Evolutionary conservation across 1,139 yeast genomes (phyloP), one percentile per base, ranked within the genome.

Genomic region (Martiniozyma asiatica): DNA sequence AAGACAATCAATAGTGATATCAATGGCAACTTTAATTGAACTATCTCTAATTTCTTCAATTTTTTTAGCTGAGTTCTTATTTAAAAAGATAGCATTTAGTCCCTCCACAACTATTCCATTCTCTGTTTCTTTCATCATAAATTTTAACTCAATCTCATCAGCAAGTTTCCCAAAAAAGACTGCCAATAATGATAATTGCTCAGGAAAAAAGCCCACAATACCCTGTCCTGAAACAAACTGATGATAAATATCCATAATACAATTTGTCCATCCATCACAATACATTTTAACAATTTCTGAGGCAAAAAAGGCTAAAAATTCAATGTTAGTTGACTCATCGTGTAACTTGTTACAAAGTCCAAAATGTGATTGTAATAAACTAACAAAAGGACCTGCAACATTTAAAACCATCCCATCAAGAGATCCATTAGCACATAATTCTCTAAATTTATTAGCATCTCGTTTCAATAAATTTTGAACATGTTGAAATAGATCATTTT

Each of bases 151-250:
- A 9, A 29, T n/a, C 21, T 29, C 32, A 20, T 29, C 32, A 9
- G 32, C 32, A 14, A 29, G 20, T 14, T 29, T 29, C 20, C 32
- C 21, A 22, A 29, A 29, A 14, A 25, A 29, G 14, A 29, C 28
- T 10, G 22, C 20, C 14, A 29, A 24, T 11, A 20, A 20, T 14
- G 32, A 29, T 20, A 29, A 25, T 22, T 29, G 32, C 12, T 29
- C 32, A 17, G 32, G 32, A 10, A 24, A 25, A 29, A 20, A 29
- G 12, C 25, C 15, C 7, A 27, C 18, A 14, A 5, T 12, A 4
- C 18, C 22, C 5, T 17, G 28, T 7, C 18, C 27, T n/a, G 13
- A 9, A 7, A 29, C 21, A 15, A 29, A 29, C 8, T 21, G 22
- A 18, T 29, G 32, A 16, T 25, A 29, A 4, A 25, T 20, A 8